Base-by-base conservation (phyloP, 306 rosid species). In the cucumber (Cucumis sativus) region DNA sequence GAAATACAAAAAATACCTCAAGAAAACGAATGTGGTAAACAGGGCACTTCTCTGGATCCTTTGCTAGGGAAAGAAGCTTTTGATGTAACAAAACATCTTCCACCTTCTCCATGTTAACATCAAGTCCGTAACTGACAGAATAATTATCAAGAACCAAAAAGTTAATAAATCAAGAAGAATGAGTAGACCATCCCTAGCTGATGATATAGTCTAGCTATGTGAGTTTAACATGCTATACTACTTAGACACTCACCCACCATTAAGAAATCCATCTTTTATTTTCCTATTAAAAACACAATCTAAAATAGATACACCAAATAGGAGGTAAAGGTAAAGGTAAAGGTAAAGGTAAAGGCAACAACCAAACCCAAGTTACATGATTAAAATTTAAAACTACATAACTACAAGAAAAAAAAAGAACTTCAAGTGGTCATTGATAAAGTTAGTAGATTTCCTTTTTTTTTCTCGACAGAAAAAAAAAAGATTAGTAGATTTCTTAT, bases 41-140 rank as follows among this genome's bases (percentile, higher is more conserved):
- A 23, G 25, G 25, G 25, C 25, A 23, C 25, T 23, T 23, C 0
- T 23, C 25, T 23, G 25, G 25, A 23, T 23, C 96, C 87, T 79
- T 96, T 17, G 99, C 99, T 81, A 87, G 77, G 78, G 83, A 86
- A 83, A 96, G 98, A 85, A 96, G 96, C 72, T 45, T 89, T 81
- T 85, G 96, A 83, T 96, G 99, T 78, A 96, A 71, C 80, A 92
- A 74, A 85, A 96, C 94, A 79, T 96, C 99, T 85, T 96, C 98
- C 75, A 91, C 99, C 89, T 88, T 88, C 47, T 96, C 99, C 76
- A 92, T 82, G 88, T 96, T 96, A 47, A 96, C 93, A 81, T 96
- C 99, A 75, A 96, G 91, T 78, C 92, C 97, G 76, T 96, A 96
- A 87, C 99, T 96, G 96, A 58, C 78, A 54, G 15, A 52, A 83